Evolutionary conservation across 2,329 filamentous ascomycete species (phyloP).

Genomic region (Fusarium newnesense): DNA sequence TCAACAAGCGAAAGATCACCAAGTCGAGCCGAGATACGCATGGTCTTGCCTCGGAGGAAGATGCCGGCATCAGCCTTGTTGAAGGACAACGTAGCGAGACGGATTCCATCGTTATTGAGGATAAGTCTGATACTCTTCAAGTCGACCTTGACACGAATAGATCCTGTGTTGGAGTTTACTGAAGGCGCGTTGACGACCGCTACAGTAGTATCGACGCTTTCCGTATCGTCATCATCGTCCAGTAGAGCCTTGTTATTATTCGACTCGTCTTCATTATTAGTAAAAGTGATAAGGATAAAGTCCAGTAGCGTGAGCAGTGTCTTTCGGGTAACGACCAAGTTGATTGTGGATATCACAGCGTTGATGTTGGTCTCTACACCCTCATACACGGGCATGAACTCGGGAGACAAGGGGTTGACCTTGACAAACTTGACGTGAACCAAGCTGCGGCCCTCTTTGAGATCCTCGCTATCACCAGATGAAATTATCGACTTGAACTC

Average conservation of each 20-base stretch:
- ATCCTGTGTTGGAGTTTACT: conserved; percentile 63
- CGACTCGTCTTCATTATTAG: conserved; percentile 63
- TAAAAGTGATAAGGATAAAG: conserved; percentile 93
- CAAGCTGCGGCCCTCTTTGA: conserved; percentile 80
- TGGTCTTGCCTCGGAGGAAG: conserved; percentile 84
- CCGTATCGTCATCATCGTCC: conserved; percentile 48
- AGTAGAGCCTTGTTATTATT: conserved; percentile 50
- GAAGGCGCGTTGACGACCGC: conserved; percentile 42
- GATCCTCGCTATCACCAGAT: conserved; percentile 78
- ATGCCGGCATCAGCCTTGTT: conserved; percentile 93
- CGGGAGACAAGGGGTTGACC: conserved; percentile 90
- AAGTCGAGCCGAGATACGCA: conserved; percentile 87
- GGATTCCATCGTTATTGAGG: conserved; percentile 96
- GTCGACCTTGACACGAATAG: conserved; percentile 92
- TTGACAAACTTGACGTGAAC: conserved; percentile 90
- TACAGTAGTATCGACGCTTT: conserved; percentile 52
- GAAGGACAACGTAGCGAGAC: conserved; percentile 90
- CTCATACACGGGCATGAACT: conserved; percentile 92
- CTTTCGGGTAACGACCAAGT: conserved; percentile 91
- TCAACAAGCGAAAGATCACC: conserved; percentile 91
- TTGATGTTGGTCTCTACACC: conserved; percentile 94
- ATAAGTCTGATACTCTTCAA: conserved; percentile 94
- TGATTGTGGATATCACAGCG: conserved; percentile 92
- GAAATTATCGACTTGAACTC: conserved; percentile 99
- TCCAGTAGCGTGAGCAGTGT: conserved; percentile 93